These are phyloP conservation scores for Fusarium udum DNA, from an alignment of 2,329 filamentous ascomycete genomes.

Conservation along the genomic window DNA sequence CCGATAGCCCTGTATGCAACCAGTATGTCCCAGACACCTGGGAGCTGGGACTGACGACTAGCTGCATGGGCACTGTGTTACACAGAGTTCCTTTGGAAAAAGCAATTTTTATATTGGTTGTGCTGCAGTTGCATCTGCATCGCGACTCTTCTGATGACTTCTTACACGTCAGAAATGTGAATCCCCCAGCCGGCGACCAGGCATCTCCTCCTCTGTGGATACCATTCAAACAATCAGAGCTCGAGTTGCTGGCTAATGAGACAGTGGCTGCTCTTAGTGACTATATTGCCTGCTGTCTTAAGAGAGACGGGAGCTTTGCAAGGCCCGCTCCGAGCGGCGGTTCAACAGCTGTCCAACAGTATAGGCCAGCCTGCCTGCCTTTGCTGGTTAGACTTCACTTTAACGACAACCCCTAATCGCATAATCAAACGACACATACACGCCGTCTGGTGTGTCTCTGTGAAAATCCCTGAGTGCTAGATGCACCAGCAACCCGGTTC, in stretches of 20 bases:
- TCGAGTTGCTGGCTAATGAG: constrained; percentile 15
- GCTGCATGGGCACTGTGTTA: background rate
- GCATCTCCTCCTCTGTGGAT: constrained; percentile 18
- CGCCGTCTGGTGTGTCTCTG: background rate
- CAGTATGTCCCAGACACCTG: constrained; percentile 17
- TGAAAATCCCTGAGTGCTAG: background rate
- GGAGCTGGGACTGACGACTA: constrained; percentile 7
- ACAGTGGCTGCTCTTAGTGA: constrained; percentile 23
- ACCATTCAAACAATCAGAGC: constrained; percentile 19
- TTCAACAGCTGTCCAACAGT: background rate
- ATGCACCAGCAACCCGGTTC: background rate
- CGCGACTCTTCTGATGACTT: background rate
- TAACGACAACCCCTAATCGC: background rate
- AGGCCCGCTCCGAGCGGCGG: constrained; percentile 30
- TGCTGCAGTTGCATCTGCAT: constrained; percentile 9
- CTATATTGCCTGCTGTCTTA: background rate
- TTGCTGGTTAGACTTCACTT: background rate
- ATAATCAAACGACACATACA: background rate
- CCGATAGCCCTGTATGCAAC: constrained; percentile 19
- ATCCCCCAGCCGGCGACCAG: constrained; percentile 3
- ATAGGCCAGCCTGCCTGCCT: background rate
- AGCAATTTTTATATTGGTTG: constrained; percentile 3
- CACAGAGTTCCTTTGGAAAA: constrained; percentile 5
- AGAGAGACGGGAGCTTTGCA: constrained; percentile 9
- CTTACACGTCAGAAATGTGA: constrained; percentile 1